These are phyloP conservation scores for Diophrys sp. DNA, from an alignment of 73 alveolate genomes.

Conservation along the genomic window DNA sequence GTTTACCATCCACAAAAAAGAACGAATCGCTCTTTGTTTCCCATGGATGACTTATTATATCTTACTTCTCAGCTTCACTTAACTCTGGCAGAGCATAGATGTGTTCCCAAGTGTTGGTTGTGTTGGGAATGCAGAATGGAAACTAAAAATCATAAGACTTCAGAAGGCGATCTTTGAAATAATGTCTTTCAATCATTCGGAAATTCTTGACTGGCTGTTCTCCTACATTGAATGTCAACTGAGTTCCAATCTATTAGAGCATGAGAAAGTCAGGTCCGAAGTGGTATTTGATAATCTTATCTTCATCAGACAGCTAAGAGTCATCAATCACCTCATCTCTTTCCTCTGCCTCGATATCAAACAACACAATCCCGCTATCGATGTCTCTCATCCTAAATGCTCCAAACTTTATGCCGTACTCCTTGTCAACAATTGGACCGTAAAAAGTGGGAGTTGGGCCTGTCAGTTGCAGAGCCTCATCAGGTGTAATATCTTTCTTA, in stretches of 20 bases:
- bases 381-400: constrained; percentile 7
- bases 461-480: too few relatives aligned
- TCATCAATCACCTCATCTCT: background rate
- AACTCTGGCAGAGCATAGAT: constrained; percentile 87
- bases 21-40: constrained; percentile 94
- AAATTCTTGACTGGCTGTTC: constrained; percentile 80
- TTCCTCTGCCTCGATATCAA: constrained; percentile 7
- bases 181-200: constrained; percentile 92
- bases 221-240: constrained; percentile 75
- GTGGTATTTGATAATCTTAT: constrained; percentile 65
- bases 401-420: constrained; percentile 1
- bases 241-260: constrained; percentile 70
- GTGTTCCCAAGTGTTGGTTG: constrained; percentile 95
- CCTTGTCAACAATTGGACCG: background rate
- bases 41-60: constrained; percentile 89
- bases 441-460: too few relatives aligned
- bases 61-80: constrained; percentile 69
- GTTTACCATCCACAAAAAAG: constrained; percentile 92
- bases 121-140: constrained; percentile 94
- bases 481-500: too few relatives aligned
- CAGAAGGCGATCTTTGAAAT: constrained; percentile 78
- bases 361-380: background rate
- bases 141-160: constrained; percentile 83
- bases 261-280: constrained; percentile 85
- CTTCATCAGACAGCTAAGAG: background rate